Percentiles rank a stretch among this genome's conserved stretches.
Evolutionary conservation across 495 filamentous ascomycete genomes (phyloP).

Genomic region (Venustampulla echinocandica): DNA sequence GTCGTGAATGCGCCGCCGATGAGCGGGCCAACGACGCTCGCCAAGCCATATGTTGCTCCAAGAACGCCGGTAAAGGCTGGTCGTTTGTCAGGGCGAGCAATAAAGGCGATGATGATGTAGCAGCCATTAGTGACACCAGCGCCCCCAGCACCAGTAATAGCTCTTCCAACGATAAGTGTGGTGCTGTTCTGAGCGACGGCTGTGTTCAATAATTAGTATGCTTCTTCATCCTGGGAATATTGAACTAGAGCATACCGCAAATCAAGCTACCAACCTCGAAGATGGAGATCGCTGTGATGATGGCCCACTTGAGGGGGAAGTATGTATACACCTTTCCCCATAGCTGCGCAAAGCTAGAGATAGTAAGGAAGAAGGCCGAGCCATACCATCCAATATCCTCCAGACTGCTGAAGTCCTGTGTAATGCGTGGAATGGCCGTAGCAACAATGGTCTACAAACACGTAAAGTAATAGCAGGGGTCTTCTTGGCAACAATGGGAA

Average conservation of each 20-base stretch:
- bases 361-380: slow-evolving; percentile 44
- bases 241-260: slow-evolving; percentile 30
- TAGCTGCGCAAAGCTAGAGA: slow-evolving; percentile 32
- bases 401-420: slow-evolving; percentile 36
- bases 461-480: not conserved
- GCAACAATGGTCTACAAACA: slow-evolving; percentile 39
- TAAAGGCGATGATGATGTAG: slow-evolving; percentile 40
- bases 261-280: slow-evolving; percentile 49
- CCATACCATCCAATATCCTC: slow-evolving; percentile 46
- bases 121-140: slow-evolving; percentile 43
- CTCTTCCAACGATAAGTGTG: slow-evolving; percentile 47
- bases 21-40: slow-evolving; percentile 40
- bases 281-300: slow-evolving; percentile 35
- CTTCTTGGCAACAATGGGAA: too few species aligned
- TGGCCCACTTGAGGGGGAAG: slow-evolving; percentile 38
- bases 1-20: slow-evolving; percentile 59
- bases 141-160: slow-evolving; percentile 43
- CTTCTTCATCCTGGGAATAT: not conserved
- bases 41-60: slow-evolving; percentile 34
- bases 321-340: slow-evolving; percentile 25
- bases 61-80: slow-evolving; percentile 57
- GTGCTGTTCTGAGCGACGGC: slow-evolving; percentile 36
- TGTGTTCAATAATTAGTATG: not conserved
- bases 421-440: slow-evolving; percentile 45
- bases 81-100: slow-evolving; percentile 37